A percentile compares a stretch with the other conserved stretches of the same genome.
phyloP scores from a whole-genome alignment of 2,329 filamentous ascomycete species.

The Neonectria ditissima region DNA sequence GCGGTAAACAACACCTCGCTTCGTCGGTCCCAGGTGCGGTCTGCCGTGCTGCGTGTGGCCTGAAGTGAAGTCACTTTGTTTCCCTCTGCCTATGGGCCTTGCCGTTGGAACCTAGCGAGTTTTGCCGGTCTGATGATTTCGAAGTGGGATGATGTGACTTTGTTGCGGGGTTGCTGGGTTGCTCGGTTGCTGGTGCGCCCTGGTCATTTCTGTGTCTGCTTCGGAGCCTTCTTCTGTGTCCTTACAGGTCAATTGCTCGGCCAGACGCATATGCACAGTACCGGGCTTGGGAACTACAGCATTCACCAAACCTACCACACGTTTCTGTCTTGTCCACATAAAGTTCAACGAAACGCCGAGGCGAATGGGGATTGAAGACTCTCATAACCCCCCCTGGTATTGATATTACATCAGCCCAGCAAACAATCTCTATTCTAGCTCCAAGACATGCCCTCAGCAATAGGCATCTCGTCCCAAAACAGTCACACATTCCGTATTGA shows the following conservation, averaged over 20 bases:
- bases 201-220: slow-evolving; percentile 2
- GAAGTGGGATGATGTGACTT: slow-evolving; percentile 44
- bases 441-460: no score
- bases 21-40: not conserved
- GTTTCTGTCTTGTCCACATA: not conserved
- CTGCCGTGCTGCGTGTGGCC: slow-evolving; percentile 10
- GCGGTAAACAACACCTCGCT: slow-evolving; percentile 1
- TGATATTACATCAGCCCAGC: not conserved
- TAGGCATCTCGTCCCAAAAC: not conserved
- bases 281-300: not conserved
- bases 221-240: not conserved
- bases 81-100: slow-evolving; percentile 28
- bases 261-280: not conserved
- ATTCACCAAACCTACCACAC: not conserved
- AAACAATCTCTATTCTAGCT: not conserved
- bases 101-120: slow-evolving; percentile 25
- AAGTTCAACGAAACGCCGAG: not conserved
- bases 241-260: slow-evolving; percentile 3
- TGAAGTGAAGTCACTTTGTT: not conserved
- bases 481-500: not conserved
- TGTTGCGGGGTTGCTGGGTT: slow-evolving; percentile 32
- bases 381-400: not conserved
- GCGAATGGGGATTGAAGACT: not conserved
- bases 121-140: slow-evolving; percentile 42
- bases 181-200: slow-evolving; percentile 14